Conservation (phyloP, 1,284 basidiomycete species). For the Malassezia sympodialis region DNA sequence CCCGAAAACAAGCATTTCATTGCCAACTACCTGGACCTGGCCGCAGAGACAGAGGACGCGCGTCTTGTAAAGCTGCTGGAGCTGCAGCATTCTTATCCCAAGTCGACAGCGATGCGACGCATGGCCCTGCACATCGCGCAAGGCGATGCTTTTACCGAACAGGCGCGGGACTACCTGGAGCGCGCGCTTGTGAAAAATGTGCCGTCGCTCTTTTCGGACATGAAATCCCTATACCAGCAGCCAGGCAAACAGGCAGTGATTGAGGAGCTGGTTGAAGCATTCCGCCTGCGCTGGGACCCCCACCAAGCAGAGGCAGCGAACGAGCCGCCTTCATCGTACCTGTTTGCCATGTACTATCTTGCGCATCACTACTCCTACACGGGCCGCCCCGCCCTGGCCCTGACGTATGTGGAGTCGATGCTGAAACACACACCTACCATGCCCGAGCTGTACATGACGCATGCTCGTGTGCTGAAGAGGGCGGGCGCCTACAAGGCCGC, state of each 20-base stretch:
- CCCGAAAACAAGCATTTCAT: slow-evolving; percentile 75
- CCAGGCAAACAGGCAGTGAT: slow-evolving; percentile 59
- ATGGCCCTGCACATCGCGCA: slow-evolving; percentile 27
- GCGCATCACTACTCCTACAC: slow-evolving; percentile 72
- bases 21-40: slow-evolving; percentile 54
- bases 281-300: slow-evolving; percentile 30
- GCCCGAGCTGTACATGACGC: slow-evolving; percentile 77
- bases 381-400: slow-evolving; percentile 52
- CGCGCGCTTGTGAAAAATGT: slow-evolving; percentile 71
- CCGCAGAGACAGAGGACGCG: slow-evolving; percentile 52
- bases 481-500: slow-evolving; percentile 71
- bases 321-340: slow-evolving; percentile 70
- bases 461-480: slow-evolving; percentile 75
- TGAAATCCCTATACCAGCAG: slow-evolving; percentile 73
- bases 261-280: slow-evolving; percentile 57
- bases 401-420: slow-evolving; percentile 60
- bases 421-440: slow-evolving; percentile 81
- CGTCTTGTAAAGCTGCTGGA: slow-evolving; percentile 22
- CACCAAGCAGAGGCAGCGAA: slow-evolving; percentile 17
- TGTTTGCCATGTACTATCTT: slow-evolving; percentile 93
- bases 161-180: slow-evolving; percentile 63
- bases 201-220: slow-evolving; percentile 84
- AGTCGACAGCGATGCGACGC: slow-evolving; percentile 31
- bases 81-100: slow-evolving; percentile 27
- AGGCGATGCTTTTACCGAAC: slow-evolving; percentile 58